These are phyloP conservation scores for Fusarium gaditjirri DNA, from an alignment of 2,329 filamentous ascomycete genomes.

Conservation along the genomic window DNA sequence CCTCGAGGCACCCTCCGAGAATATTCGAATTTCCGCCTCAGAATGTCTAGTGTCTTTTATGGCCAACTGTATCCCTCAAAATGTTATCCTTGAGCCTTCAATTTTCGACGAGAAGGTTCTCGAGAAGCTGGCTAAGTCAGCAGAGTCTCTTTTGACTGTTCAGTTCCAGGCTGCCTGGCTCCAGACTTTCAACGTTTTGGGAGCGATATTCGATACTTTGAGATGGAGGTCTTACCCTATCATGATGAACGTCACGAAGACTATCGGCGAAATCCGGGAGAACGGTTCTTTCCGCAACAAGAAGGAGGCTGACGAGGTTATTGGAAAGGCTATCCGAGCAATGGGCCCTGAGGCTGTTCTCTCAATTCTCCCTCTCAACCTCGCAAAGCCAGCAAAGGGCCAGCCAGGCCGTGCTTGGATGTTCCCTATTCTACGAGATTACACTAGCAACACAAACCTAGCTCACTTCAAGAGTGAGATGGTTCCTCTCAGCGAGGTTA, in stretches of 20 bases:
- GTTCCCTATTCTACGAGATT: constrained; percentile 88
- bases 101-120: constrained; percentile 92
- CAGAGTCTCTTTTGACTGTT: constrained; percentile 81
- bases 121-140: constrained; percentile 79
- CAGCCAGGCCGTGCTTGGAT: constrained; percentile 93
- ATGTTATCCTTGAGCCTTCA: constrained; percentile 86
- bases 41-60: constrained; percentile 95
- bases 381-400: constrained; percentile 78
- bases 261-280: constrained; percentile 85
- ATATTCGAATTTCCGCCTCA: constrained; percentile 92
- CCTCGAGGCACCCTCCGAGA: constrained; percentile 86
- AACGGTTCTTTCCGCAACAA: constrained; percentile 92
- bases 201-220: constrained; percentile 86
- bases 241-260: constrained; percentile 78
- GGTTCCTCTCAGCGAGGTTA: constrained; percentile 86
- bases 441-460: constrained; percentile 87
- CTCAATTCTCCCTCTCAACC: constrained; percentile 84
- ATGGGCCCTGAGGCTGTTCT: constrained; percentile 91
- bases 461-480: constrained; percentile 87
- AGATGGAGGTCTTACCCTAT: constrained; percentile 87
- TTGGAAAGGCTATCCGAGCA: constrained; percentile 86
- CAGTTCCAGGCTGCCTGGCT: constrained; percentile 95
- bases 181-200: constrained; percentile 90
- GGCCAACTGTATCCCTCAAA: constrained; percentile 86
- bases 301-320: constrained; percentile 91